Conservation (phyloP, 2,329 filamentous ascomycete species). For the Lomentospora prolificans region DNA sequence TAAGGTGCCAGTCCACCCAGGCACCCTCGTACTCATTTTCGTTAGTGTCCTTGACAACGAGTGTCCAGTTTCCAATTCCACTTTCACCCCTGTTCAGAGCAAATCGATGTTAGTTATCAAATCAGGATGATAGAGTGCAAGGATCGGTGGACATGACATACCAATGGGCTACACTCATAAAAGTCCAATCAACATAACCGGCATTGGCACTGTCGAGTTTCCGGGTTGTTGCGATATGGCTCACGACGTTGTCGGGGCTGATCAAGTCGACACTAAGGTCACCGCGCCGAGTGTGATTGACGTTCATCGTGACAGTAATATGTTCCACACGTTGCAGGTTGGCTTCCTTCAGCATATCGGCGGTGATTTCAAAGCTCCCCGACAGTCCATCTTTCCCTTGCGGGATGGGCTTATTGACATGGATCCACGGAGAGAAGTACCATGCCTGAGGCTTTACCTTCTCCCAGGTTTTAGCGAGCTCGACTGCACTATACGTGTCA, state of each 20-base stretch:
- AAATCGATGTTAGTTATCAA: constrained; percentile 19
- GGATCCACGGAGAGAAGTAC: constrained; percentile 88
- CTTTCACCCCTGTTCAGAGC: constrained; percentile 61
- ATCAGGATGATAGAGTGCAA: not conserved
- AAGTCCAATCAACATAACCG: constrained; percentile 94
- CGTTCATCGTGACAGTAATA: constrained; percentile 95
- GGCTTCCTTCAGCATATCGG: constrained; percentile 67
- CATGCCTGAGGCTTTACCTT: constrained; percentile 92
- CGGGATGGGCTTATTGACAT: constrained; percentile 76
- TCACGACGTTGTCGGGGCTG: constrained; percentile 72
- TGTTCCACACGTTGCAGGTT: constrained; percentile 87
- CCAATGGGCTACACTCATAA: constrained; percentile 98
- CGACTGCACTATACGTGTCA: constrained; percentile 76
- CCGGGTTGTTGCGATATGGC: constrained; percentile 71
- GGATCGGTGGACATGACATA: constrained; percentile 24
- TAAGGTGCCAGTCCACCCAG: constrained; percentile 87
- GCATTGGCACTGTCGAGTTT: constrained; percentile 51
- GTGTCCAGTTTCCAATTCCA: constrained; percentile 80
- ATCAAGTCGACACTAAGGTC: constrained; percentile 87
- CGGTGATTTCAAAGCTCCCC: constrained; percentile 72
- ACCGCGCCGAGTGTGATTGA: constrained; percentile 76
- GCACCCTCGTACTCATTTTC: constrained; percentile 67
- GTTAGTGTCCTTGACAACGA: constrained; percentile 76
- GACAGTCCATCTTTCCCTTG: constrained; percentile 73
- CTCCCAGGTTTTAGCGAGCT: constrained; percentile 76